Evolutionary conservation across 768 basidiomycete genomes (phyloP).

Genomic region (Trametes cubensis): DNA sequence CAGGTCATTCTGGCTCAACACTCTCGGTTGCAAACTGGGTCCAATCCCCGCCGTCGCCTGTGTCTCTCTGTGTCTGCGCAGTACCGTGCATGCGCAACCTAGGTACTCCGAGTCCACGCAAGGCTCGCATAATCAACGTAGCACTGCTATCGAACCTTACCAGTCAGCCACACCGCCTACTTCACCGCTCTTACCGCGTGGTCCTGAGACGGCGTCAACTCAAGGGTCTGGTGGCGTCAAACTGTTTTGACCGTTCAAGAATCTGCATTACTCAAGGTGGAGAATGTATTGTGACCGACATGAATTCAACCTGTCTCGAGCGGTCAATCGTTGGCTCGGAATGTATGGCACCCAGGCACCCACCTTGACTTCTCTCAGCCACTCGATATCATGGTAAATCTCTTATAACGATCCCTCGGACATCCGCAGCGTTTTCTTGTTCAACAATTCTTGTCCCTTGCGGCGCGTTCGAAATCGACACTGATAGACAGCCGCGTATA

Average conservation of each 20-base stretch:
- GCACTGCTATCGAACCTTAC: neutral
- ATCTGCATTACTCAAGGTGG: neutral
- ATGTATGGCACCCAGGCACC: slow-evolving; percentile 15
- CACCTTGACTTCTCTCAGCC: neutral
- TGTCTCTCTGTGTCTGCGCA: too few relatives aligned
- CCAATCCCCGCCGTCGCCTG: neutral
- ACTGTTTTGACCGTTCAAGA: slow-evolving; percentile 1
- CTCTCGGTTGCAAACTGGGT: slow-evolving; percentile 8
- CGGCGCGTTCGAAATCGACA: slow-evolving; percentile 3
- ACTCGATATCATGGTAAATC: neutral
- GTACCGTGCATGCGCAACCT: too few relatives aligned
- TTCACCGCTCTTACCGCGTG: slow-evolving; percentile 20
- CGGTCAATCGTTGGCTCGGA: slow-evolving; percentile 3
- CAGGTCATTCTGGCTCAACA: neutral
- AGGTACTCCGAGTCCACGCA: neutral
- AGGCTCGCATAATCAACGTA: neutral
- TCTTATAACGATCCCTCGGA: slow-evolving; percentile 14
- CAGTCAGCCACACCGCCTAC: slow-evolving; percentile 1
- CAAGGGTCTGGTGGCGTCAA: slow-evolving; percentile 3
- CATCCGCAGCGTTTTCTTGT: slow-evolving; percentile 2
- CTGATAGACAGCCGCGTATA: too few relatives aligned
- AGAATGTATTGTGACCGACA: slow-evolving; percentile 1
- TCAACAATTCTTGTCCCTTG: slow-evolving; percentile 1
- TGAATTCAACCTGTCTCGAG: slow-evolving; percentile 3
- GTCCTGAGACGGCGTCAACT: slow-evolving; percentile 13